A percentile compares a stretch with the other conserved stretches of the same genome.
phyloP scores from a whole-genome alignment of 148 eudicot species.

The Camellia sinensis region DNA sequence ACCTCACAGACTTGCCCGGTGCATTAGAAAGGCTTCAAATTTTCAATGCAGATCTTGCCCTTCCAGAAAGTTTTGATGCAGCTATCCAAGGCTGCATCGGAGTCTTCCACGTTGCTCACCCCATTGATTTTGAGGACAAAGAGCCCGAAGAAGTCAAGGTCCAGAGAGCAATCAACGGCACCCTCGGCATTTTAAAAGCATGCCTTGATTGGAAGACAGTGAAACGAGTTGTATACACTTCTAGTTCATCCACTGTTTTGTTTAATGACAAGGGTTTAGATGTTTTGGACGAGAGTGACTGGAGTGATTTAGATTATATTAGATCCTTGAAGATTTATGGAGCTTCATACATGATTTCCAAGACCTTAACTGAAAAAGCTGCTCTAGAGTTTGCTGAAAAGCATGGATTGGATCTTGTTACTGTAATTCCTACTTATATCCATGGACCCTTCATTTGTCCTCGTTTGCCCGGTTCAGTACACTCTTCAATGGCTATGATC shows the following conservation, averaged over 20 bases:
- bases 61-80: slow-evolving; percentile 31
- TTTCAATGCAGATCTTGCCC: slow-evolving; percentile 37
- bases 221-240: slow-evolving; percentile 40
- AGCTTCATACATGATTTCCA: slow-evolving; percentile 29
- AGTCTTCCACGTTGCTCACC: slow-evolving; percentile 44
- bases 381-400: slow-evolving; percentile 33
- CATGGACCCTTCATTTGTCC: slow-evolving; percentile 41
- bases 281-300: slow-evolving; percentile 25
- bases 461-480: slow-evolving; percentile 31
- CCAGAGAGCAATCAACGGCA: slow-evolving; percentile 26
- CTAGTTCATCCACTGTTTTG: slow-evolving; percentile 26
- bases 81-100: slow-evolving; percentile 43
- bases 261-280: slow-evolving; percentile 8
- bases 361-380: slow-evolving; percentile 40
- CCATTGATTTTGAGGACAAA: slow-evolving; percentile 26
- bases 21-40: slow-evolving; percentile 36
- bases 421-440: slow-evolving; percentile 29
- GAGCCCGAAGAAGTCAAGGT: slow-evolving; percentile 30
- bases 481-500: slow-evolving; percentile 25
- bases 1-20: slow-evolving; percentile 37
- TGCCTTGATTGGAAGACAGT: slow-evolving; percentile 37
- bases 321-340: slow-evolving; percentile 6
- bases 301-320: slow-evolving; percentile 32
- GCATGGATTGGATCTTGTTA: slow-evolving; percentile 38
- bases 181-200: slow-evolving; percentile 28